A percentile compares a stretch with the other conserved stretches of the same genome.
phyloP scores from a whole-genome alignment of 75 land plant species.

The Pinus tabuliformis region DNA sequence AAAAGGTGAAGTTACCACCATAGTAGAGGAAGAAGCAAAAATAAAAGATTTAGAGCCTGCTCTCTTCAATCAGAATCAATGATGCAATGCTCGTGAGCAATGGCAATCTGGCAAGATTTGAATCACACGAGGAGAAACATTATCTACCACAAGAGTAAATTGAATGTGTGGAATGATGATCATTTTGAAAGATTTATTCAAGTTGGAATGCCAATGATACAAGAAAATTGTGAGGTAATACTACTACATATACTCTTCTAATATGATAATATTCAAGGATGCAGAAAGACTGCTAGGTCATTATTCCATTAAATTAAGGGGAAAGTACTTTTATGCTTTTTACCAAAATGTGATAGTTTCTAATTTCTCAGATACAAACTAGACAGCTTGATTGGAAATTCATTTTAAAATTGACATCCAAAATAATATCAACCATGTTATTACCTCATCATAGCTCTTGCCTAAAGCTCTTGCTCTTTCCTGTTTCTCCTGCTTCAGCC shows the following conservation, averaged over 20 bases:
- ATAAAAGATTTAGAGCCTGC: too few relatives aligned
- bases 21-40: too few relatives aligned
- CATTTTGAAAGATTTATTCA: neutral
- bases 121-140: too few relatives aligned
- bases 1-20: too few relatives aligned
- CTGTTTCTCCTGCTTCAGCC: conserved; percentile 69
- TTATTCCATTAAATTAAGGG: neutral
- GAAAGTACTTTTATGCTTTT: neutral
- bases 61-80: too few relatives aligned
- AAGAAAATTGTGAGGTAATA: neutral
- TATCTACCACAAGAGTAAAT: too few relatives aligned
- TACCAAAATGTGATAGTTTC: neutral
- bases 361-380: neutral
- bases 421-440: neutral
- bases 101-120: too few relatives aligned
- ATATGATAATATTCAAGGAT: neutral
- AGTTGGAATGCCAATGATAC: neutral
- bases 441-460: conserved; percentile 78
- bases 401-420: neutral
- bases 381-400: neutral
- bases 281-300: neutral
- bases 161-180: neutral
- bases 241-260: neutral
- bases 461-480: conserved; percentile 74
- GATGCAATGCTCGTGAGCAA: too few relatives aligned